Conservation (phyloP, 805 yeast genomes). For the Wickerhamiella vanderwaltii region DNA sequence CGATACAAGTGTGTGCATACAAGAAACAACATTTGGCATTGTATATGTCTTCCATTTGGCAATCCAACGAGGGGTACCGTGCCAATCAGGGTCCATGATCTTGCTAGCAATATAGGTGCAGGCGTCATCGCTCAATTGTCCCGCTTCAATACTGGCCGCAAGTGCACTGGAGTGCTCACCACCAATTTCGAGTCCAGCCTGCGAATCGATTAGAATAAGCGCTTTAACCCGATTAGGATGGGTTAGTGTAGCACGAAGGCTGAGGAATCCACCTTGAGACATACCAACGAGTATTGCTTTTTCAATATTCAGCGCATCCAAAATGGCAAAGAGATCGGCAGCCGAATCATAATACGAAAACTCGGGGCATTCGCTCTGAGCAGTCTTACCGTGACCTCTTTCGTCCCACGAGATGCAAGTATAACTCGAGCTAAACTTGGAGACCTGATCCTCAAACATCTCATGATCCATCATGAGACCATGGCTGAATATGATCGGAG, state of each 20-base stretch:
- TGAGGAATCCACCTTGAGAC: slow-evolving; percentile 10
- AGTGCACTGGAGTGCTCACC: neutral
- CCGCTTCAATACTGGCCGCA: neutral
- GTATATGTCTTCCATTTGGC: neutral
- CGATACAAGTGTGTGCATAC: neutral
- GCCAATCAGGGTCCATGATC: slow-evolving; percentile 10
- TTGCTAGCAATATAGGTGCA: neutral
- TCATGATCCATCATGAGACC: slow-evolving; percentile 7
- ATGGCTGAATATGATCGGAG: slow-evolving; percentile 6
- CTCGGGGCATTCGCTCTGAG: neutral
- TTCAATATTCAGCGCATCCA: slow-evolving; percentile 6
- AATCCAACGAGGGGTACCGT: slow-evolving; percentile 2
- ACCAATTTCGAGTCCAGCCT: slow-evolving; percentile 1
- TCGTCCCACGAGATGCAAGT: slow-evolving; percentile 9
- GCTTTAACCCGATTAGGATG: slow-evolving; percentile 6
- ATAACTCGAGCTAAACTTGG: neutral
- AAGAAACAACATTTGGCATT: neutral
- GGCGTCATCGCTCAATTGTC: neutral
- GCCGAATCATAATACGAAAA: slow-evolving; percentile 9
- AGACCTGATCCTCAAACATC: slow-evolving; percentile 8
- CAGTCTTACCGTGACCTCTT: slow-evolving; percentile 10
- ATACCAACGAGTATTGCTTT: slow-evolving; percentile 5
- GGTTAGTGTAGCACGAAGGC: slow-evolving; percentile 9
- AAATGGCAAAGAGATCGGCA: slow-evolving; percentile 5
- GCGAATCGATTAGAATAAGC: slow-evolving; percentile 6